Conservation (phyloP, 2,329 filamentous ascomycete species). For the Drechslerella dactyloides region DNA sequence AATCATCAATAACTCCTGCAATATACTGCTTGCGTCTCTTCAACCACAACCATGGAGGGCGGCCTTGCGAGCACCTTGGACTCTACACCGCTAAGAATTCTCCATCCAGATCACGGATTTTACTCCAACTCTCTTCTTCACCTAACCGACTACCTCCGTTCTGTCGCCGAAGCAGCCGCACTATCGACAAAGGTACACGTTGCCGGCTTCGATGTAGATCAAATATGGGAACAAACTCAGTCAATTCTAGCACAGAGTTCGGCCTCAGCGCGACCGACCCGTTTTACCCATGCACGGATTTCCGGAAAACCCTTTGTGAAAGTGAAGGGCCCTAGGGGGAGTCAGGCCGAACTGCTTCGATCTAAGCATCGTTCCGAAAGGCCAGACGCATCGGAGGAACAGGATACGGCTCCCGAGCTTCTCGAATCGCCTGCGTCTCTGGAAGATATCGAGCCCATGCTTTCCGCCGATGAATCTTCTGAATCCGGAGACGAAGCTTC, state of each 20-base stretch:
- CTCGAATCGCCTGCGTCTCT: neutral
- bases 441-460: too few species aligned
- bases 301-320: too few species aligned
- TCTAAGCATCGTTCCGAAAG: too few species aligned
- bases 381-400: too few species aligned
- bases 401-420: too few species aligned
- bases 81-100: neutral
- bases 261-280: neutral
- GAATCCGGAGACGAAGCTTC: neutral
- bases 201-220: slow-evolving; percentile 83
- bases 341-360: too few species aligned
- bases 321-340: too few species aligned
- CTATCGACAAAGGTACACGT: slow-evolving; percentile 70
- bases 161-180: neutral
- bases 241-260: slow-evolving; percentile 50
- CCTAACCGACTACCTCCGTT: slow-evolving; percentile 13
- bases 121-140: slow-evolving; percentile 15
- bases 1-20: neutral
- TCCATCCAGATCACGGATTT: slow-evolving; percentile 2
- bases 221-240: slow-evolving; percentile 93
- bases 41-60: neutral
- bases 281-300: neutral
- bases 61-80: neutral
- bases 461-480: neutral
- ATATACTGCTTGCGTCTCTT: neutral